Base-by-base conservation (phyloP, 805 yeast genomes). In the Torulaspora maleeae region DNA sequence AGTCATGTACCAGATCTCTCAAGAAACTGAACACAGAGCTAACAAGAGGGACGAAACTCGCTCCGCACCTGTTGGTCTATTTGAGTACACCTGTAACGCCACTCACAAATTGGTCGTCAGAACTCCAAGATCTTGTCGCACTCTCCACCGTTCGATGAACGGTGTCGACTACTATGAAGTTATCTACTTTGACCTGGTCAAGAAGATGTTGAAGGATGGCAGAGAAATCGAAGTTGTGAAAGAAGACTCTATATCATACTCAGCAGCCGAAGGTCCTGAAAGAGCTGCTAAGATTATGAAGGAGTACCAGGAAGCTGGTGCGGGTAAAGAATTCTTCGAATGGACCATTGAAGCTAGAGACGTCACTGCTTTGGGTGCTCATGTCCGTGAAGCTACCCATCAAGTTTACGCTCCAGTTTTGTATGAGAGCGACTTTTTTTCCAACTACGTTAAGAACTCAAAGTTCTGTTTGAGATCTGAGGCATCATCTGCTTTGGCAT, bases 321-420 rank as follows among this genome's bases (percentile, higher is more conserved):
- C 62, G 36, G 55, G 54, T 32, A 56, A 52, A 20, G 51, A 44
- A 32, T 56, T 58, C 20, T 47, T 72, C 44, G 64, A 69, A 22
- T 73, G 77, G 78, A 63, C 62, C 35, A 47, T 70, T 38, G 74
- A 71, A 57, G 75, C 74, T 34, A 56, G 59, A 32, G 68, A 71
- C 51, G 55, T 58, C 38, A 39, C 50, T n/a, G 35, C 43, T 11
- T 35, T 73, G 19, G 54, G 53, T 20, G 25, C 37, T n/a, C 7
- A 48, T 36, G 70, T 69, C 37, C 61, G 62, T 28, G 49, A 51
- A 33, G 51, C 58, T 24, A 60, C 77, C 25, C 43, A 50, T 36
- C 75, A 71, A 60, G 38, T 63, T 12, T 56, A 63, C 43, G 55
- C 56, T 44, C 77, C 77, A 25, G 35, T 40, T 36, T 24, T 45